Conservation (phyloP, 441 rosid genomes). For the Bruguiera hainesii region DNA sequence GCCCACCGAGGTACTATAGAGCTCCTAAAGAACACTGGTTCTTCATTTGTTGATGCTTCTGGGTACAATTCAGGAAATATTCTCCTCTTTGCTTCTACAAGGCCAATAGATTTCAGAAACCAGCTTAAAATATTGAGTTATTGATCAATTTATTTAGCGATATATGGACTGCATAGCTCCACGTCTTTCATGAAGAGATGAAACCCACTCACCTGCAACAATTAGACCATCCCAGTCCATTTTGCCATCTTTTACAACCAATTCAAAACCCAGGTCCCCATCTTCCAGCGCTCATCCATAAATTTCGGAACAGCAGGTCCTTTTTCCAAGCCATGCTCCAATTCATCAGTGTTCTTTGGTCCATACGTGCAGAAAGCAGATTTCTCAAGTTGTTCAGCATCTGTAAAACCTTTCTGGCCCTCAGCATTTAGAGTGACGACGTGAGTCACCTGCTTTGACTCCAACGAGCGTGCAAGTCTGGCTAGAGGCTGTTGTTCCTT, state of each 20-base stretch:
- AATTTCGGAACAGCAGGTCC: conserved; percentile 30
- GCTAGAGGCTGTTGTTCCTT: conserved; percentile 28
- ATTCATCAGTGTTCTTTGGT: conserved; percentile 16
- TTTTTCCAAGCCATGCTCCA: conserved; percentile 9
- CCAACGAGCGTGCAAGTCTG: conserved; percentile 22
- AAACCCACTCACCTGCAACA: conserved; percentile 31
- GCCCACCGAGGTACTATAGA: conserved; percentile 61
- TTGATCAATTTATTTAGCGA: not conserved
- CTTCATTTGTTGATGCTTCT: conserved; percentile 43
- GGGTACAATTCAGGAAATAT: conserved; percentile 44
- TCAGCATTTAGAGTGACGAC: conserved; percentile 28
- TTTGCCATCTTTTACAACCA: conserved; percentile 46
- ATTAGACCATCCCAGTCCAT: conserved; percentile 51
- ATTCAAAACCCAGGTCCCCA: conserved; percentile 53
- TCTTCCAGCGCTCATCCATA: conserved; percentile 40
- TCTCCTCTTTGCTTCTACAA: conserved; percentile 60
- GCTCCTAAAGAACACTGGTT: conserved; percentile 50
- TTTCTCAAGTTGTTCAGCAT: conserved; percentile 17
- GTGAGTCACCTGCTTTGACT: conserved; percentile 33
- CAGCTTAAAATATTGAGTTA: not conserved
- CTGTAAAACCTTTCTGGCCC: conserved; percentile 22
- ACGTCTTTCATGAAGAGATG: not conserved
- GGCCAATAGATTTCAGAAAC: conserved; percentile 7
- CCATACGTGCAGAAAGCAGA: conserved; percentile 8
- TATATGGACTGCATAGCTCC: not conserved